These are phyloP conservation scores for Aspergillus tubingensis DNA, from an alignment of 2,329 filamentous ascomycete genomes.

Conservation along the genomic window DNA sequence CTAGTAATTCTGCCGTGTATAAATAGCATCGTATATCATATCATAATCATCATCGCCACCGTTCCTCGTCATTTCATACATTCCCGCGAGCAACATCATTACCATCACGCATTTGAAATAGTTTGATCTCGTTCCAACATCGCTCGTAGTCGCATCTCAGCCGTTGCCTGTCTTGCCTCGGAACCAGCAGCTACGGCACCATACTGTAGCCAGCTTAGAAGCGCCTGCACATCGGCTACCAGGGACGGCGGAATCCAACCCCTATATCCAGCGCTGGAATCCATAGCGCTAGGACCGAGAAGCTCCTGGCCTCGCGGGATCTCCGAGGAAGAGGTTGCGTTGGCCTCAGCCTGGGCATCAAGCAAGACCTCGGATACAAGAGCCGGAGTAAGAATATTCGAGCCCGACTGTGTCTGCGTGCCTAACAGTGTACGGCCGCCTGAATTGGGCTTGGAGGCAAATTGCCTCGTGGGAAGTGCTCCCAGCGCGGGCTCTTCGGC, in stretches of 20 bases:
- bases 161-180: constrained; percentile 30
- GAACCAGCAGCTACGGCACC: constrained; percentile 24
- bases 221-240: constrained; percentile 34
- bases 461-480: constrained; percentile 27
- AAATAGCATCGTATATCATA: background rate
- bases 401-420: constrained; percentile 14
- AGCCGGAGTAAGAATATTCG: constrained; percentile 37
- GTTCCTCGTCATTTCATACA: background rate
- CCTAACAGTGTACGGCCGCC: constrained; percentile 35
- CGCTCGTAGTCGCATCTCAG: constrained; percentile 39
- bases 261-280: background rate
- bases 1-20: background rate
- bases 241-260: constrained; percentile 13
- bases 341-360: constrained; percentile 36
- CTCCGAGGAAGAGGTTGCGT: background rate
- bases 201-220: constrained; percentile 39
- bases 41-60: background rate
- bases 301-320: background rate
- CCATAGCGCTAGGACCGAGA: background rate
- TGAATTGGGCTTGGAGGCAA: constrained; percentile 29
- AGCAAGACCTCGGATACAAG: constrained; percentile 43
- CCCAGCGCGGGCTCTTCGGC: constrained; percentile 7
- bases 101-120: background rate
- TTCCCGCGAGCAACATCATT: too few species aligned
- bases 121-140: constrained; percentile 33